Percentiles rank a stretch among this genome's conserved stretches.
Conservation (phyloP, 2,329 filamentous ascomycete species). For the Drechslera avenae region DNA sequence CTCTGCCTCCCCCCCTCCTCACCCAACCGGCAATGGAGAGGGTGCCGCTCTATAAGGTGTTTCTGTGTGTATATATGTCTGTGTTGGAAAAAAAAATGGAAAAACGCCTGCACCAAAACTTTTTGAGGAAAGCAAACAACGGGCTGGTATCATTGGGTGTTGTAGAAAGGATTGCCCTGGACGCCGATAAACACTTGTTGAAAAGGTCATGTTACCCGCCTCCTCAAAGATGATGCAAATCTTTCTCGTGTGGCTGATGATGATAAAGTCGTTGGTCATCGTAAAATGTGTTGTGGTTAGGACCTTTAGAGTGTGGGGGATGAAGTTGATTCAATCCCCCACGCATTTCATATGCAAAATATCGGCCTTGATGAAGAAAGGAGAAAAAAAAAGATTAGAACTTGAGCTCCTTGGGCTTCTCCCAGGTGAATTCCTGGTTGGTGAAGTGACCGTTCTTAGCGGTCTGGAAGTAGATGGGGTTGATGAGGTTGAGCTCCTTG, state of each 20-base stretch:
- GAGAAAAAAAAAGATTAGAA: conserved; percentile 63
- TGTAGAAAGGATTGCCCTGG: conserved; percentile 39
- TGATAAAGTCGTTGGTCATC: conserved; percentile 17
- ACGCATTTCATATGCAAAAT: no score
- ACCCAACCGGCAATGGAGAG: no score
- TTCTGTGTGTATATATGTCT: conserved; percentile 20
- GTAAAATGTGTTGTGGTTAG: neutral
- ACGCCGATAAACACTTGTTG: conserved; percentile 49
- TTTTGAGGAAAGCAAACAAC: conserved; percentile 32
- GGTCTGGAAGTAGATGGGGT: conserved; percentile 97
- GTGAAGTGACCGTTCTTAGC: conserved; percentile 99
- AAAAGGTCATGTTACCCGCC: conserved; percentile 43
- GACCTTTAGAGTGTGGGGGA: conserved; percentile 35
- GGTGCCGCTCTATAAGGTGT: no score
- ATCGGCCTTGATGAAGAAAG: no score
- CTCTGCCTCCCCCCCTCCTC: no score
- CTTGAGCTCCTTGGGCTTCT: conserved; percentile 94
- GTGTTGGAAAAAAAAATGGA: conserved; percentile 12
- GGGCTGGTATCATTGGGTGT: conserved; percentile 41
- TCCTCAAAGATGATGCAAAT: conserved; percentile 47
- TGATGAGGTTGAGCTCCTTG: conserved; percentile 91
- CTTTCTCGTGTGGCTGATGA: conserved; percentile 15
- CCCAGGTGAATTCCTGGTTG: conserved; percentile 97
- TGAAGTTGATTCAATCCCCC: conserved; percentile 50
- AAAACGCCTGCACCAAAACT: conserved; percentile 33